Evolutionary conservation across 768 basidiomycete genomes (phyloP).

Genomic region (Exidia glandulosa): DNA sequence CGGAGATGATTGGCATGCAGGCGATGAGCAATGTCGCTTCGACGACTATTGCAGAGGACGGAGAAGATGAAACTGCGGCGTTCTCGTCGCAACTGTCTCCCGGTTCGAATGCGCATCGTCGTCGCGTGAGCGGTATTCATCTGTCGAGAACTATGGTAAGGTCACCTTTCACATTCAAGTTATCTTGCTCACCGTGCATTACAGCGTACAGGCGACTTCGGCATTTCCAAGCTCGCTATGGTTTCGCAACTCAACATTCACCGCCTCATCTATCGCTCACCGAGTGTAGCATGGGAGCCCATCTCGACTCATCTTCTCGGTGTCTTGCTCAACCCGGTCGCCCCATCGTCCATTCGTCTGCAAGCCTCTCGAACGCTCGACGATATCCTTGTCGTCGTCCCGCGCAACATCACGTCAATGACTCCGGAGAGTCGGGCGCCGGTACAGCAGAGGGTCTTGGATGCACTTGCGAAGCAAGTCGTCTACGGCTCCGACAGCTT

Average conservation of each 20-base stretch:
- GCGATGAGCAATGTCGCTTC: conserved; percentile 22
- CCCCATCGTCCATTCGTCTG: conserved; percentile 63
- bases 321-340: conserved; percentile 56
- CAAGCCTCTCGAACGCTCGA: conserved; percentile 85
- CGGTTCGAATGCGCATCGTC: conserved; percentile 31
- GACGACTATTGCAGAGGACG: not conserved
- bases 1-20: conserved; percentile 90
- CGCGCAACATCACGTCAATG: conserved; percentile 48
- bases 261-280: conserved; percentile 73
- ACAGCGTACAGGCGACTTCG: conserved; percentile 86
- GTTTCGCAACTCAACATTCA: conserved; percentile 77
- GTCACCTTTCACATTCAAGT: conserved; percentile 5
- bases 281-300: conserved; percentile 75
- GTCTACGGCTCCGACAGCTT: conserved; percentile 23
- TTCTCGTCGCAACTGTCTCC: not conserved
- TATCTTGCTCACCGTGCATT: conserved; percentile 1
- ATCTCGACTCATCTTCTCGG: conserved; percentile 72
- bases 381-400: conserved; percentile 69
- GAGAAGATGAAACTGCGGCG: conserved; percentile 23
- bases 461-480: conserved; percentile 74
- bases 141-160: conserved; percentile 67
- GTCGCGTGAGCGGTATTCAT: conserved; percentile 82
- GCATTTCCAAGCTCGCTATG: conserved; percentile 75
- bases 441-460: conserved; percentile 76
- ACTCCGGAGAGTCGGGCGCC: conserved; percentile 50